Evolutionary conservation across 768 basidiomycete species (phyloP).

Genomic region (Cyclocybe cylindracea): DNA sequence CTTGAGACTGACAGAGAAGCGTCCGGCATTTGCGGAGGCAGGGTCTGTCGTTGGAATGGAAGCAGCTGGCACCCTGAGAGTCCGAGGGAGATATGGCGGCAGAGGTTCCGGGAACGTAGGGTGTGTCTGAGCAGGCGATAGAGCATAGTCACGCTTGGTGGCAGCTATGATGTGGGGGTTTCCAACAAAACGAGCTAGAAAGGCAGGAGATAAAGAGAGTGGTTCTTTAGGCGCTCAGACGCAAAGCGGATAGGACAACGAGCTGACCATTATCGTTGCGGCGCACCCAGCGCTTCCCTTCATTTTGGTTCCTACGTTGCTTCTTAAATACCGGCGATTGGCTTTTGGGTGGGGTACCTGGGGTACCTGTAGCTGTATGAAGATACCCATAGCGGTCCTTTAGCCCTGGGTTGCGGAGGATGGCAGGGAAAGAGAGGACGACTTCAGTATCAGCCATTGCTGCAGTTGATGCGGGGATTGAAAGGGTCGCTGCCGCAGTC

Average conservation of each 20-base stretch:
- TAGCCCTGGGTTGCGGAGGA: conserved; percentile 62
- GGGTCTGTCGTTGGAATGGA: conserved; percentile 42
- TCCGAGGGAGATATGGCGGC: conserved; percentile 69
- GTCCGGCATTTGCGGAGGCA: conserved; percentile 64
- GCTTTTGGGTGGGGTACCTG: conserved; percentile 13
- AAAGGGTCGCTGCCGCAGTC: no score
- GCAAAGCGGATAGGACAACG: not conserved
- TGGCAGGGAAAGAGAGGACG: conserved; percentile 67
- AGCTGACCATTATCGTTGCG: conserved; percentile 75
- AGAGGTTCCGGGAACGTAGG: conserved; percentile 79
- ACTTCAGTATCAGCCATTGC: conserved; percentile 5
- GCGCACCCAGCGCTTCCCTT: conserved; percentile 77
- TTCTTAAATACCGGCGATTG: conserved; percentile 34
- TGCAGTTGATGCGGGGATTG: not conserved
- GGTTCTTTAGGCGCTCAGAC: not conserved
- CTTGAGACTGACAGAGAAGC: conserved; percentile 75
- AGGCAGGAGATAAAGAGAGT: conserved; percentile 5
- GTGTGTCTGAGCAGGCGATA: conserved; percentile 41
- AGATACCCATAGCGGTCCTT: conserved; percentile 57
- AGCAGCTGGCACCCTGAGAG: conserved; percentile 48
- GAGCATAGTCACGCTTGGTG: conserved; percentile 51
- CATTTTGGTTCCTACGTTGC: conserved; percentile 55
- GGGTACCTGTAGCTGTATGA: conserved; percentile 17
- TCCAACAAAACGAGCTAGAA: conserved; percentile 64
- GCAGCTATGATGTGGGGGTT: conserved; percentile 76